phyloP scores from a whole-genome alignment of 2,329 filamentous ascomycete genomes.

The Basipetospora chlamydospora region DNA sequence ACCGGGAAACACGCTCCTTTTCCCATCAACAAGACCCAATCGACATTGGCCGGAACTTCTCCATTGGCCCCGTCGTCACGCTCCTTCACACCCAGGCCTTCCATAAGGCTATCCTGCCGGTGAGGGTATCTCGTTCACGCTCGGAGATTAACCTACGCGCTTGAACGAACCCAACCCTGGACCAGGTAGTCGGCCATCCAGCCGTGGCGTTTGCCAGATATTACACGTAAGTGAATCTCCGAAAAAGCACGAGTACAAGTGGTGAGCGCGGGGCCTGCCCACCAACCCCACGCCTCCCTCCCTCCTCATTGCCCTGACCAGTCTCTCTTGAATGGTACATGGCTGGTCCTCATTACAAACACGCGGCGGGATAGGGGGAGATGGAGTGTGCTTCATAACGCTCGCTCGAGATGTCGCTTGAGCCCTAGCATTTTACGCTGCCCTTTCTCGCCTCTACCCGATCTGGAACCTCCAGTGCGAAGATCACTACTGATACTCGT shows the following conservation, averaged over 20 bases:
- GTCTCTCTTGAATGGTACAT: too few relatives aligned
- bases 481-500: constrained; percentile 24
- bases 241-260: too few relatives aligned
- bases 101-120: too few relatives aligned
- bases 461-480: constrained; percentile 12
- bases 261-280: too few relatives aligned
- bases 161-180: background rate
- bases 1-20: background rate
- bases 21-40: background rate
- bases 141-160: constrained; percentile 5
- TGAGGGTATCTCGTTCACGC: background rate
- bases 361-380: too few relatives aligned
- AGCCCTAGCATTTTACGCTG: too few relatives aligned
- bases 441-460: background rate
- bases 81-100: background rate
- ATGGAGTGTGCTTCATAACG: too few relatives aligned
- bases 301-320: too few relatives aligned
- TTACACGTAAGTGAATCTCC: constrained; percentile 2
- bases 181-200: constrained; percentile 2
- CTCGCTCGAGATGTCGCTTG: too few relatives aligned
- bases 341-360: too few relatives aligned
- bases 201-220: constrained; percentile 3
- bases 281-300: too few relatives aligned
- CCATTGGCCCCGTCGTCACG: constrained; percentile 7
- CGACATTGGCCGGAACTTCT: constrained; percentile 12